Conservation (phyloP, 192 early-diverging fungal species). For the Rhizophagus sp. region DNA sequence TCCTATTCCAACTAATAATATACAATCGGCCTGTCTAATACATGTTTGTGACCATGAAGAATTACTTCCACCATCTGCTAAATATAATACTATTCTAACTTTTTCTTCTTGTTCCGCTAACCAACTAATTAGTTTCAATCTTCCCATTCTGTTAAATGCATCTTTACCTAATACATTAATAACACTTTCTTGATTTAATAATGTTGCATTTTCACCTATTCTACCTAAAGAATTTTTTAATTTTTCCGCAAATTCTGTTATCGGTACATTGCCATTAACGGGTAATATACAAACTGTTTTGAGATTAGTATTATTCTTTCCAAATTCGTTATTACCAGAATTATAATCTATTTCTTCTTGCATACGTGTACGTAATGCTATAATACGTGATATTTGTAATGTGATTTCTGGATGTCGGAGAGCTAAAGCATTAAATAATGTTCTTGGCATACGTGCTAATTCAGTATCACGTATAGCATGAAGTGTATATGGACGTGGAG, state of each 20-base stretch:
- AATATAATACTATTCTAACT: conserved; percentile 85
- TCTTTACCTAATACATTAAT: conserved; percentile 84
- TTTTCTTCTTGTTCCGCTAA: conserved; percentile 92
- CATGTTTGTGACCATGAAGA: conserved; percentile 95
- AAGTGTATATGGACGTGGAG: conserved; percentile 76
- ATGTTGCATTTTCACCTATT: conserved; percentile 69
- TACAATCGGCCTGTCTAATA: conserved; percentile 94
- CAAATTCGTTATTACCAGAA: conserved; percentile 44
- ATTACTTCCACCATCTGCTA: conserved; percentile 89
- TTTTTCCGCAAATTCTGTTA: conserved; percentile 85
- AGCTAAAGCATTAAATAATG: conserved; percentile 91
- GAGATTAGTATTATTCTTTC: conserved; percentile 89
- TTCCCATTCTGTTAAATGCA: conserved; percentile 88
- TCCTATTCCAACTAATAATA: conserved; percentile 90
- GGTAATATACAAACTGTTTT: conserved; percentile 95
- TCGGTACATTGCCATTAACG: conserved; percentile 75
- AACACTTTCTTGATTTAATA: conserved; percentile 82
- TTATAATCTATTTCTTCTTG: conserved; percentile 40
- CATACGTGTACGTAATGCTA: conserved; percentile 69
- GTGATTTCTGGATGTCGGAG: conserved; percentile 88
- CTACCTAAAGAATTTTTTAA: conserved; percentile 71
- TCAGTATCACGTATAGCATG: conserved; percentile 99
- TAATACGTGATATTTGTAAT: conserved; percentile 85
- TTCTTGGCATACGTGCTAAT: conserved; percentile 92
- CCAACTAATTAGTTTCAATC: conserved; percentile 92